These are phyloP conservation scores for Fraxinus sp. DNA, from an alignment of 305 asterid genomes.

Conservation along the genomic window DNA sequence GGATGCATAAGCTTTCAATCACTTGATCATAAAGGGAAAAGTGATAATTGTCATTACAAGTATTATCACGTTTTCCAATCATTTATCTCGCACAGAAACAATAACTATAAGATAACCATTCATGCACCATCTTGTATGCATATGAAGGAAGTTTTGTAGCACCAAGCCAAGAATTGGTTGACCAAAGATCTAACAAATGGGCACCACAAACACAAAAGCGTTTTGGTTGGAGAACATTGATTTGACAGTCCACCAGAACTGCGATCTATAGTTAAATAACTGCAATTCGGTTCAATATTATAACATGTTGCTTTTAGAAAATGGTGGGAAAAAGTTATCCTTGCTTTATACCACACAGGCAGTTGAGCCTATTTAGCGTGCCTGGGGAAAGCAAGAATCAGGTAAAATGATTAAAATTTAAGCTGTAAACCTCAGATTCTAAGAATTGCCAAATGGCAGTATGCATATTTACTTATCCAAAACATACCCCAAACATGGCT, in stretches of 20 bases:
- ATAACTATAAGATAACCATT: neutral
- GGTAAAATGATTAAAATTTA: neutral
- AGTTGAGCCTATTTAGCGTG: neutral
- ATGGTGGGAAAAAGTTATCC: neutral
- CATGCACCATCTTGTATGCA: neutral
- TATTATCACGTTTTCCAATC: neutral
- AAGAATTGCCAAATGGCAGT: neutral
- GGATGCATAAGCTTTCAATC: neutral
- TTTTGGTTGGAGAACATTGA: neutral
- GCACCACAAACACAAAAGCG: neutral
- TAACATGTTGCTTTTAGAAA: neutral
- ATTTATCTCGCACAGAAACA: neutral
- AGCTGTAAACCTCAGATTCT: neutral
- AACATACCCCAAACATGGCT: slow-evolving; percentile 74
- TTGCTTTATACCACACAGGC: neutral
- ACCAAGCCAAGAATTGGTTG: neutral
- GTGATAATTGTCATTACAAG: neutral
- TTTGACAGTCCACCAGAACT: neutral
- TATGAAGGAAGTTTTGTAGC: neutral
- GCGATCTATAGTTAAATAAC: neutral
- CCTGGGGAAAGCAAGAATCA: neutral
- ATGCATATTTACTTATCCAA: neutral
- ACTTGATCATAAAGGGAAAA: neutral
- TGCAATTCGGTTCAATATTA: neutral
- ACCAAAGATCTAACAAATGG: neutral